phyloP scores from a whole-genome alignment of 2,329 filamentous ascomycete genomes.

The Aspergillus aculeatinus region DNA sequence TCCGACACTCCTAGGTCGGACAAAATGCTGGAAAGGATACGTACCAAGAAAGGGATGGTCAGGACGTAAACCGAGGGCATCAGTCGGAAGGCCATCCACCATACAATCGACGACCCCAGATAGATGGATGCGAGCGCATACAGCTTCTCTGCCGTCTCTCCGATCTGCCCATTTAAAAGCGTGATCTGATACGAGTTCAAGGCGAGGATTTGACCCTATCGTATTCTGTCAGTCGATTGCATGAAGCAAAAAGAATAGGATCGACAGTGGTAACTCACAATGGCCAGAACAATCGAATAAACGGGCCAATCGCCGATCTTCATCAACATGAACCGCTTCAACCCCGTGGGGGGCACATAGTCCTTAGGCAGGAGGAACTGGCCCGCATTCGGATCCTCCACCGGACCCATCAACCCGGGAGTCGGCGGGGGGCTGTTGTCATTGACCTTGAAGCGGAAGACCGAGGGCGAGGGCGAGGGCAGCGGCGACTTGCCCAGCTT shows the following conservation, averaged over 20 bases:
- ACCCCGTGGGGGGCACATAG: slow-evolving; percentile 56
- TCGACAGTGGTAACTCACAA: background rate
- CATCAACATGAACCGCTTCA: slow-evolving; percentile 55
- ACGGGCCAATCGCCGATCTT: slow-evolving; percentile 62
- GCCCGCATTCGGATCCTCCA: slow-evolving; percentile 41
- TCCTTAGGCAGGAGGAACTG: slow-evolving; percentile 56
- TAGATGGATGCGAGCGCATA: slow-evolving; percentile 62
- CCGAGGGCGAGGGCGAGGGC: slow-evolving; percentile 37
- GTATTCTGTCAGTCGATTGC: background rate
- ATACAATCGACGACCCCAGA: slow-evolving; percentile 55
- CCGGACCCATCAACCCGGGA: slow-evolving; percentile 25
- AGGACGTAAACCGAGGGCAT: slow-evolving; percentile 52
- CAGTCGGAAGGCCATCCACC: slow-evolving; percentile 62
- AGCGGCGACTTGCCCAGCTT: slow-evolving; percentile 51
- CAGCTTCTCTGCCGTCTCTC: slow-evolving; percentile 57
- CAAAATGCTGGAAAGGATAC: too few relatives aligned
- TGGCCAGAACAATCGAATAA: slow-evolving; percentile 59
- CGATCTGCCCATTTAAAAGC: slow-evolving; percentile 63
- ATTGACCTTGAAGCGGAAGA: slow-evolving; percentile 37
- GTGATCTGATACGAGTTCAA: slow-evolving; percentile 67
- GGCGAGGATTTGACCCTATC: slow-evolving; percentile 60
- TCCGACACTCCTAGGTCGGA: background rate
- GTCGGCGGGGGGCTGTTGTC: slow-evolving; percentile 33
- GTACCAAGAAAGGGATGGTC: slow-evolving; percentile 59
- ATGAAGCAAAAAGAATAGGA: too few relatives aligned